Conservation (phyloP, 129 eudicot species). For the Arctium minus region DNA sequence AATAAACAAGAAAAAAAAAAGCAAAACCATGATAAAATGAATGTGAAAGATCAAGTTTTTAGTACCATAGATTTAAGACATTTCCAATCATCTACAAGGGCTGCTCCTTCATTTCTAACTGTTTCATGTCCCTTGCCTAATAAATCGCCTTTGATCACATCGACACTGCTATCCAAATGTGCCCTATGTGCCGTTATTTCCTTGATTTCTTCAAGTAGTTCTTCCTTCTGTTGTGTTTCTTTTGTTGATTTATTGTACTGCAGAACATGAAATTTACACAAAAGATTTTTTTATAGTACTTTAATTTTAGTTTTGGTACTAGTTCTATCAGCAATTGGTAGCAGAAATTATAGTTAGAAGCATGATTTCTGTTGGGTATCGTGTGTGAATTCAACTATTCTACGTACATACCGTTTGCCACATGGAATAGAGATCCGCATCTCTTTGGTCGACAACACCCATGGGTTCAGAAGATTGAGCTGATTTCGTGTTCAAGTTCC, state of each 20-base stretch:
- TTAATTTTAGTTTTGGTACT: too few species aligned
- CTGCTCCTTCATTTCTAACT: constrained; percentile 7
- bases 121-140: not conserved
- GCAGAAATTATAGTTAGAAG: too few species aligned
- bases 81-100: constrained; percentile 37
- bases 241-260: not conserved
- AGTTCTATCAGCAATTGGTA: not conserved
- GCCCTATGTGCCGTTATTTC: constrained; percentile 9
- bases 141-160: not conserved
- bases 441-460: not conserved
- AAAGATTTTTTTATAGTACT: not conserved
- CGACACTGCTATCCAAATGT: constrained; percentile 11
- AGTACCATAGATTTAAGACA: constrained; percentile 32
- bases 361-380: not conserved
- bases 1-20: too few species aligned
- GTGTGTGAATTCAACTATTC: not conserved
- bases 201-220: constrained; percentile 4
- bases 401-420: not conserved
- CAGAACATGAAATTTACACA: not conserved
- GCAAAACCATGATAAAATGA: not conserved
- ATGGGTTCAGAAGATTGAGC: not conserved
- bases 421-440: not conserved
- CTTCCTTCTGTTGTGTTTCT: not conserved
- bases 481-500: not conserved
- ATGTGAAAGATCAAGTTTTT: not conserved